Base-by-base conservation (phyloP, 331 rosid genomes). In the Acacia pycnantha region DNA sequence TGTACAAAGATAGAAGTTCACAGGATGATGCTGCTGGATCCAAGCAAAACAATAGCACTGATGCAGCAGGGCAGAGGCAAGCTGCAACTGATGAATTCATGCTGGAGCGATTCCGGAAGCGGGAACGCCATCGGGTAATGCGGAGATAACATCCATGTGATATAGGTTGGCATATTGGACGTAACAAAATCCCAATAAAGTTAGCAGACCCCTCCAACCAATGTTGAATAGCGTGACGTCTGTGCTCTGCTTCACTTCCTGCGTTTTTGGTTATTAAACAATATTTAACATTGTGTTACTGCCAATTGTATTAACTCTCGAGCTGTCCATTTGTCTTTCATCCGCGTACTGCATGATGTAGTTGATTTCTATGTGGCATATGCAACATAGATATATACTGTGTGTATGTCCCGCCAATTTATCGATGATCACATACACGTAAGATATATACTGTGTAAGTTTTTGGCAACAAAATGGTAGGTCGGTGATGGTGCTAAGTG, bases 21-120 rank as follows among this genome's bases (percentile, higher is more conserved):
- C 98, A 87, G 82, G 94, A 90, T 73, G 93, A 90, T 68, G 87
- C 85, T 26, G 84, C 91, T 79, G 91, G 78, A 44, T 81, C 97
- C 82, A 88, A 84, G 69, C 92, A 87, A 87, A 86, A 81, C 68
- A 95, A 92, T 31, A 56, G 85, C 86, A 66, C 85, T 69, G 97
- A 92, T 43, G 87, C 88, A 46, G 86, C 93, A 18, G 92, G 90
- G 65, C 98, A 82, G 79, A 93, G 99, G 88, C 97, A 92, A 85
- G 99, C 97, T 77, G 99, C 98, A 78, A 93, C 99, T 11, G 98
- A 95, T 84, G 80, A 95, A 85, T 90, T 95, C 84, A 93, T 91
- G 98, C 87, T 95, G 37, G 97, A 95, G 81, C 97, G 99, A 80
- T 95, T 95, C 86, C 89, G 97, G 81, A 95, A 95, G 89, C 87